A percentile compares a stretch with the other conserved stretches of the same genome.
phyloP scores from a whole-genome alignment of 495 filamentous ascomycete species.

The Xylaria acuta region DNA sequence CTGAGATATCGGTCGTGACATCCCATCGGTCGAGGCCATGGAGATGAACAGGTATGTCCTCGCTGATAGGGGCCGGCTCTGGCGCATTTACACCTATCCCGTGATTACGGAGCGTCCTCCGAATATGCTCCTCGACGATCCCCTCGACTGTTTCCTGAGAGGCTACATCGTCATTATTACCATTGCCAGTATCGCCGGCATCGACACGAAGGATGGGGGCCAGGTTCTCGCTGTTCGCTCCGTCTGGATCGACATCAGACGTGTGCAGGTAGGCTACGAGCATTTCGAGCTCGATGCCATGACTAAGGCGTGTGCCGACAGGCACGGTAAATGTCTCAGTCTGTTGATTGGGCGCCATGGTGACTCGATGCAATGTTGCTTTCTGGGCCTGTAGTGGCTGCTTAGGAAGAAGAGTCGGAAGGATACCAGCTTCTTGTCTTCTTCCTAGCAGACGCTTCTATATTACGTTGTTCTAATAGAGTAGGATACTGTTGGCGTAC shows the following conservation, averaged over 20 bases:
- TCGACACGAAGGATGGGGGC: conserved; percentile 33
- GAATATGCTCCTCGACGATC: conserved; percentile 16
- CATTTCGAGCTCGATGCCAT: conserved; percentile 44
- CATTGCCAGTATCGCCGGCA: too few relatives aligned
- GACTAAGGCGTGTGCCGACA: conserved; percentile 24
- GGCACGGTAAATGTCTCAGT: conserved; percentile 28
- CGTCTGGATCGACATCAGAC: conserved; percentile 24
- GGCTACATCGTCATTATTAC: too few relatives aligned
- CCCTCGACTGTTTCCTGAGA: too few relatives aligned
- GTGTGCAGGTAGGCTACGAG: conserved; percentile 32
- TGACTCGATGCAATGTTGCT: background rate
- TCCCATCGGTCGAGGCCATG: conserved; percentile 24
- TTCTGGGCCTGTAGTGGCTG: background rate
- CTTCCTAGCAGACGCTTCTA: background rate
- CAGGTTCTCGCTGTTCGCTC: conserved; percentile 20
- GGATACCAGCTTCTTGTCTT: conserved; percentile 18
- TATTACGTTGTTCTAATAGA: background rate
- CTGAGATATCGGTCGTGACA: conserved; percentile 3
- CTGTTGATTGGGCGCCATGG: conserved; percentile 29
- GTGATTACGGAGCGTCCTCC: conserved; percentile 25
- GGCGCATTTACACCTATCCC: conserved; percentile 25
- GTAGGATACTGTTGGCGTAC: background rate
- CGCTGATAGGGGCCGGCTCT: background rate
- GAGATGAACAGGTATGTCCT: background rate
- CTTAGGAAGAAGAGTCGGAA: conserved; percentile 4